Base-by-base conservation (phyloP, 2,329 filamentous ascomycete species). In the Chaetomiaceae sp. region DNA sequence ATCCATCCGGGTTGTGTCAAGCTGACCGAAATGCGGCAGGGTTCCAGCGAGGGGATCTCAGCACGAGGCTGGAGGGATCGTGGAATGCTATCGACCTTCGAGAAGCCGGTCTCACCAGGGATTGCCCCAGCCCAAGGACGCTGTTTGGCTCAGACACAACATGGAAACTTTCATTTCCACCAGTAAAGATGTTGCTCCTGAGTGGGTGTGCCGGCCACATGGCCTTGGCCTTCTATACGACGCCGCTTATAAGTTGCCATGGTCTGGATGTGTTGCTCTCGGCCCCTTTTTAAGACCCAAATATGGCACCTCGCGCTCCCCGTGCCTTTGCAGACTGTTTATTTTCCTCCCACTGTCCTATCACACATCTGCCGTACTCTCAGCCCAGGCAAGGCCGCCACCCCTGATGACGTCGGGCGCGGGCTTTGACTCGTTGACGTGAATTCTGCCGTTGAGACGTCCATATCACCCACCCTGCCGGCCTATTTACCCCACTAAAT, bases 291-390 rank as follows among this genome's bases (percentile, higher is more conserved):
- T 23, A 33, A 25, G 3, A 19, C 27, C 51, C 51, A 31, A 46
- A 56, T 54, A 16, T 38, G 51, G 54, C 41, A 51, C 31, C 44
- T 49, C 35, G 17, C 4, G 9, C 17, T 38, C 30, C 30, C 12
- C 19, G n/a, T 37, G 13, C 21, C 31, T 41, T 25, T 30, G 30
- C 8, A 12, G 5, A n/a, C 10, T 53, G 31, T 41, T 43, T 50
- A 30, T 45, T 47, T 50, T n/a, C 17, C 21, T 27, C 14, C 17
- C 38, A 17, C 25, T 13, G 39, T 17, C 55, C 50, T 55, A 55
- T 53, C 50, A 53, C 33, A 53, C 31, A 53, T 57, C 31, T 57
- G 55, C 55, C 55, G 50, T 42, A 21, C 27, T 37, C 44, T 48
- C 38, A 47, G 42, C 50, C 44, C 30, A 31, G 35, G 14, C 42